These are phyloP conservation scores for Dittrichia graveolens DNA, from an alignment of 129 eudicot genomes.

Conservation along the genomic window DNA sequence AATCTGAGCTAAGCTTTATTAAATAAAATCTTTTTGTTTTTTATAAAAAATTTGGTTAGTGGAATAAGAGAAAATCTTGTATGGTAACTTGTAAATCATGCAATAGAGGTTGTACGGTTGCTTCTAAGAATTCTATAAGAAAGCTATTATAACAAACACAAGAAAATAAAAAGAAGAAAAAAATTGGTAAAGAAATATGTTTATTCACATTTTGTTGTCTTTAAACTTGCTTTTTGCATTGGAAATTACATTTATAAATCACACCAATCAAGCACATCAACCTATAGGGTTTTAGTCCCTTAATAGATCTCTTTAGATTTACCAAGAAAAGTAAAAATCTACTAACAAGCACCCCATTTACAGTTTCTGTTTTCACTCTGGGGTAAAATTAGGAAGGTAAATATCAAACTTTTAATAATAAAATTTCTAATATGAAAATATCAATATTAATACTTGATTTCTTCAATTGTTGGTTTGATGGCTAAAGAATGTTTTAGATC, in stretches of 20 bases:
- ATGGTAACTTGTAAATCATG: too few species aligned
- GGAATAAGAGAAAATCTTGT: too few species aligned
- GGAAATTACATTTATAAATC: slow-evolving; percentile 25
- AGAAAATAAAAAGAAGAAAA: not conserved
- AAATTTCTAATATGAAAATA: slow-evolving; percentile 23
- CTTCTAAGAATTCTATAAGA: not conserved
- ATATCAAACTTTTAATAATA: slow-evolving; percentile 28
- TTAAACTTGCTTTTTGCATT: not conserved
- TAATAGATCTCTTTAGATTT: slow-evolving; percentile 11
- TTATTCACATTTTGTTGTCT: slow-evolving; percentile 20
- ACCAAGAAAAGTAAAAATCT: slow-evolving; percentile 1
- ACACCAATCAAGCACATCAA: slow-evolving; percentile 31
- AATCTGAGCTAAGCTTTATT: too few species aligned
- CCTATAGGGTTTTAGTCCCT: slow-evolving; percentile 22
- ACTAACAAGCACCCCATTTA: slow-evolving; percentile 37
- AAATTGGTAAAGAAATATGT: slow-evolving; percentile 1
- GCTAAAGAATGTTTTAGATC: slow-evolving; percentile 77
- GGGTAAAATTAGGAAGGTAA: slow-evolving; percentile 29
- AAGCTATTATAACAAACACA: not conserved
- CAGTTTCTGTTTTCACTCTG: slow-evolving; percentile 26
- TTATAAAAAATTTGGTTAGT: too few species aligned
- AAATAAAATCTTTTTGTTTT: too few species aligned
- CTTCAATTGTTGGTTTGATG: slow-evolving; percentile 44
- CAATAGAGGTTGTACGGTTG: too few species aligned
- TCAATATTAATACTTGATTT: slow-evolving; percentile 36